Percentiles rank a stretch among this genome's conserved stretches.
Conservation (phyloP, 2,329 filamentous ascomycete species). For the Reticulascus tulasneorum region DNA sequence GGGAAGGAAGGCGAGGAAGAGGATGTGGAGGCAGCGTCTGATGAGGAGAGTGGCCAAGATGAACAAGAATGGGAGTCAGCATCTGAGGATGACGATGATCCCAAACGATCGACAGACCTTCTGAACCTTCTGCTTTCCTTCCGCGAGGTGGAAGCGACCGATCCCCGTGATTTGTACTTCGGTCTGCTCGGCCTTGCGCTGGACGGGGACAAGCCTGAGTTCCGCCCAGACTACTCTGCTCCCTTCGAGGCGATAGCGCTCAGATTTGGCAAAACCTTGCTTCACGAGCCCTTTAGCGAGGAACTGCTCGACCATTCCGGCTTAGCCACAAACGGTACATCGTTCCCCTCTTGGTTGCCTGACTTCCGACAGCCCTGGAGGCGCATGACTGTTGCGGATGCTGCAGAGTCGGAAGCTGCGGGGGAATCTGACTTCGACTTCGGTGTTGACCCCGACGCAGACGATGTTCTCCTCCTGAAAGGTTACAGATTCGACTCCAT, state of each 20-base stretch:
- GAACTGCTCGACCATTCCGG: conserved; percentile 13
- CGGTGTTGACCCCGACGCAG: conserved; percentile 8
- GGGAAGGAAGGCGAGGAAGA: not conserved
- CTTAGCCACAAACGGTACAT: not conserved
- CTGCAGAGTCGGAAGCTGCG: conserved; percentile 10
- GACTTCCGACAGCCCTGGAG: conserved; percentile 11
- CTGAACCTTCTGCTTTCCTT: conserved; percentile 11
- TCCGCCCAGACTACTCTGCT: conserved; percentile 11
- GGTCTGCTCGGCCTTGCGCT: conserved; percentile 11
- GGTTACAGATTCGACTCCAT: conserved; percentile 9
- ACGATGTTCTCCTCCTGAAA: conserved; percentile 8
- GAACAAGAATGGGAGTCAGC: conserved; percentile 9
- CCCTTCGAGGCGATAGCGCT: conserved; percentile 10
- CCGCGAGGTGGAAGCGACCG: conserved; percentile 13
- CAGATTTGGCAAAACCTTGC: conserved; percentile 10
- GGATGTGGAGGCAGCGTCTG: not conserved
- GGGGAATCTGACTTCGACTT: conserved; percentile 13
- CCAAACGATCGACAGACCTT: conserved; percentile 9
- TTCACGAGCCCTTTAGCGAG: conserved; percentile 12
- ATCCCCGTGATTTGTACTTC: conserved; percentile 12
- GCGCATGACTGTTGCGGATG: conserved; percentile 13
- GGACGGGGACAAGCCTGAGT: conserved; percentile 12
- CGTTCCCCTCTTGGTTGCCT: conserved; percentile 11
- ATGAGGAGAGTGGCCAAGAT: not conserved
- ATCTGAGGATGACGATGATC: conserved; percentile 2